A percentile compares a stretch with the other conserved stretches of the same genome.
Conservation (phyloP, 805 yeast species). For the Lipomyces orientalis region DNA sequence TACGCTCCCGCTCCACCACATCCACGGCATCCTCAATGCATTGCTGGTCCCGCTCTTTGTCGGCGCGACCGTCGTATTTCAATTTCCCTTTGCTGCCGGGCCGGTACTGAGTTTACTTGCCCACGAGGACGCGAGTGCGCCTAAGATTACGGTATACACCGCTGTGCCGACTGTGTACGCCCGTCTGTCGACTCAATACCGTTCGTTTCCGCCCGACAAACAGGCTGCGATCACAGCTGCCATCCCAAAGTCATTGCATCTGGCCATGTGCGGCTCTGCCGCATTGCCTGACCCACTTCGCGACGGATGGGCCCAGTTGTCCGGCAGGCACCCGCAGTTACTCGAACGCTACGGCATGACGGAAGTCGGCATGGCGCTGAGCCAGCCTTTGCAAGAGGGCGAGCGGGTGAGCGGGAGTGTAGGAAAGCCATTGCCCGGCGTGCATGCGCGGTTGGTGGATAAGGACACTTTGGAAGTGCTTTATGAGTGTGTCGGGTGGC, state of each 20-base stretch:
- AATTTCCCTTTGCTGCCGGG: slow-evolving; percentile 44
- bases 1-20: slow-evolving; percentile 47
- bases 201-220: slow-evolving; percentile 28
- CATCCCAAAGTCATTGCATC: slow-evolving; percentile 34
- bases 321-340: slow-evolving; percentile 43
- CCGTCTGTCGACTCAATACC: slow-evolving; percentile 38
- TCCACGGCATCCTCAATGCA: slow-evolving; percentile 47
- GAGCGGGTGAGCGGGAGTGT: slow-evolving; percentile 42
- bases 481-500: slow-evolving; percentile 36
- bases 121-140: slow-evolving; percentile 37
- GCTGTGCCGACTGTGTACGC: slow-evolving; percentile 48
- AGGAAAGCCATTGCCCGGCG: slow-evolving; percentile 46
- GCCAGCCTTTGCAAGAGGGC: slow-evolving; percentile 41
- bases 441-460: slow-evolving; percentile 42
- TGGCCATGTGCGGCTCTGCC: slow-evolving; percentile 48
- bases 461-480: slow-evolving; percentile 38
- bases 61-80: slow-evolving; percentile 44
- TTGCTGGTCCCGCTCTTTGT: slow-evolving; percentile 43
- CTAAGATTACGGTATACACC: slow-evolving; percentile 44
- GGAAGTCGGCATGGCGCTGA: slow-evolving; percentile 47
- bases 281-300: slow-evolving; percentile 46
- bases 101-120: slow-evolving; percentile 38
- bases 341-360: slow-evolving; percentile 48
- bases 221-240: slow-evolving; percentile 34
- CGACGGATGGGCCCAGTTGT: slow-evolving; percentile 42